These are phyloP conservation scores for Colletotrichum kahawae DNA, from an alignment of 2,329 filamentous ascomycete species.

Conservation along the genomic window DNA sequence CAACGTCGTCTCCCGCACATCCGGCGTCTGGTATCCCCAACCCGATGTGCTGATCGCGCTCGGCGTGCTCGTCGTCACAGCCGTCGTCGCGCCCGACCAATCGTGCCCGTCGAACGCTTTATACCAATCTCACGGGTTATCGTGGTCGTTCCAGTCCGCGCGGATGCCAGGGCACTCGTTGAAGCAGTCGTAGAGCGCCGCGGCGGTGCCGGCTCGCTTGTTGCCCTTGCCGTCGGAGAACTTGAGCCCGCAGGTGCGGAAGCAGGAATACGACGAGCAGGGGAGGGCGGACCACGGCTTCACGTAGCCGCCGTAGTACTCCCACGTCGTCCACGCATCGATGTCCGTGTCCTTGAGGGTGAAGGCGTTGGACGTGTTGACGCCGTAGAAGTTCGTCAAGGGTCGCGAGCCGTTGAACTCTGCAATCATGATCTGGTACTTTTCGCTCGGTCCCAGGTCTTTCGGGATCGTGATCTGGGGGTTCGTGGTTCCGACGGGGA, in stretches of 20 bases:
- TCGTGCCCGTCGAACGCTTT: neutral
- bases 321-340: neutral
- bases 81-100: neutral
- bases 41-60: neutral
- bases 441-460: neutral
- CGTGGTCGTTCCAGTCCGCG: neutral
- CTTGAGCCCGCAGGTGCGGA: neutral
- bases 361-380: neutral
- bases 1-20: neutral
- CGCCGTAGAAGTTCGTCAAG: neutral
- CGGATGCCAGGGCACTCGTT: constrained; percentile 1
- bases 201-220: neutral
- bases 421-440: neutral
- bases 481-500: neutral
- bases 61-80: neutral
- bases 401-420: neutral
- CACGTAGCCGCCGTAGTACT: neutral
- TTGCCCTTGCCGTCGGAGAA: neutral
- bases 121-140: neutral
- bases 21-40: neutral
- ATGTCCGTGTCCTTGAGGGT: neutral
- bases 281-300: neutral
- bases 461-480: neutral
- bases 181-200: neutral
- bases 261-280: constrained; percentile 1